These are phyloP conservation scores for Phytophthora pisi DNA, from an alignment of 352 stramenopile species.

Conservation along the genomic window DNA sequence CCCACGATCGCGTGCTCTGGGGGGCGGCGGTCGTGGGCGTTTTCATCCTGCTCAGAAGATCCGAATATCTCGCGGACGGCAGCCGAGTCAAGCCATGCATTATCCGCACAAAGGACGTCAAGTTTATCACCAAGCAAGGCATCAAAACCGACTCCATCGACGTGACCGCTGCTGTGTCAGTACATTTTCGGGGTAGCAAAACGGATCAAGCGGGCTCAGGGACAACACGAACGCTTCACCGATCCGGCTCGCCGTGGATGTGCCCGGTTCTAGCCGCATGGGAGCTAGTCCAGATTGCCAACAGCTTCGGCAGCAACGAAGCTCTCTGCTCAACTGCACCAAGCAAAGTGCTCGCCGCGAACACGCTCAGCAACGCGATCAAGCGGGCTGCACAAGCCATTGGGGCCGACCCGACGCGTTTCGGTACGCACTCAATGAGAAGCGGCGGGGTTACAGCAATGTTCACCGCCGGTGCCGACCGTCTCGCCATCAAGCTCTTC, in stretches of 20 bases:
- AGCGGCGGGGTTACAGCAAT: neutral
- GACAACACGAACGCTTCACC: constrained; percentile 8
- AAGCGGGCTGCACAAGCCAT: neutral
- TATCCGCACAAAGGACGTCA: constrained; percentile 2
- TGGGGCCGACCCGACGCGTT: neutral
- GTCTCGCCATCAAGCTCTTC: neutral
- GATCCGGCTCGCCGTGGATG: constrained; percentile 3
- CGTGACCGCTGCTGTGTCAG: neutral
- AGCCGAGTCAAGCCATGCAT: constrained; percentile 6
- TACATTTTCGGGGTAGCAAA: constrained; percentile 12
- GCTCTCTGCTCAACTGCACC: neutral
- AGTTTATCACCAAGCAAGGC: neutral
- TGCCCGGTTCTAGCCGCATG: no score
- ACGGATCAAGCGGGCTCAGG: constrained; percentile 6
- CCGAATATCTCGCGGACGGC: constrained; percentile 15
- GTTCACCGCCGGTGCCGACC: neutral
- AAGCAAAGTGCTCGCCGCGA: neutral
- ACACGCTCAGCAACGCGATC: neutral
- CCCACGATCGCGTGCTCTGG: constrained; percentile 22
- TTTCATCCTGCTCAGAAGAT: constrained; percentile 16
- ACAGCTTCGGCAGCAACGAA: neutral
- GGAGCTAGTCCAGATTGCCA: neutral
- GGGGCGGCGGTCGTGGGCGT: constrained; percentile 24
- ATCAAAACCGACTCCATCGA: neutral
- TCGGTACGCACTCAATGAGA: neutral